Conservation (phyloP, 2,329 filamentous ascomycete genomes). For the Cytospora leucostoma region DNA sequence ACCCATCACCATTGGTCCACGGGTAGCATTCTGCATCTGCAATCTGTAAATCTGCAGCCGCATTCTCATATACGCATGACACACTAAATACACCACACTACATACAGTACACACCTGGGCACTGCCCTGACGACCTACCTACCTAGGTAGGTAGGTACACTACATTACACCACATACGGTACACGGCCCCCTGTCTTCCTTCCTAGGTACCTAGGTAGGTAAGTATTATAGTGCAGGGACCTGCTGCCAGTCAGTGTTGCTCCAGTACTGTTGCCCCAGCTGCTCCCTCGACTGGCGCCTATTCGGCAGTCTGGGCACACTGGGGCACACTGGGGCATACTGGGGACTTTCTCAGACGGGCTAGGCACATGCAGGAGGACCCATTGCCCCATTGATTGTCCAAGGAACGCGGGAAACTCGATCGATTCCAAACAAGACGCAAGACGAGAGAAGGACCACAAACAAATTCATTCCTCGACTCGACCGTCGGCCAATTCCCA, state of each 20-base stretch:
- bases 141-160: neutral
- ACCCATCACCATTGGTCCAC: neutral
- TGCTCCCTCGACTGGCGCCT: constrained; percentile 15
- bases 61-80: neutral
- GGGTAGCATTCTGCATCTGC: neutral
- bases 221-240: too few species aligned
- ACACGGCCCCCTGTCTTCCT: neutral
- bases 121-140: neutral
- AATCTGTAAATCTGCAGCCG: neutral
- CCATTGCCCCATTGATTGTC: constrained; percentile 21
- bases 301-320: neutral
- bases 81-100: neutral
- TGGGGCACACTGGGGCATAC: constrained; percentile 9
- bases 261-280: neutral
- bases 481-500: neutral
- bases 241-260: neutral
- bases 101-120: neutral
- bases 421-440: constrained; percentile 26
- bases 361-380: constrained; percentile 23
- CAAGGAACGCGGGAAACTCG: constrained; percentile 28
- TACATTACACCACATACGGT: neutral
- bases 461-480: constrained; percentile 9
- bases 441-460: constrained; percentile 3
- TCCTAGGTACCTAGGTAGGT: neutral
- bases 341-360: constrained; percentile 20